phyloP scores from a whole-genome alignment of 2,329 filamentous ascomycete genomes.

The Ceratocystis lukuohia region DNA sequence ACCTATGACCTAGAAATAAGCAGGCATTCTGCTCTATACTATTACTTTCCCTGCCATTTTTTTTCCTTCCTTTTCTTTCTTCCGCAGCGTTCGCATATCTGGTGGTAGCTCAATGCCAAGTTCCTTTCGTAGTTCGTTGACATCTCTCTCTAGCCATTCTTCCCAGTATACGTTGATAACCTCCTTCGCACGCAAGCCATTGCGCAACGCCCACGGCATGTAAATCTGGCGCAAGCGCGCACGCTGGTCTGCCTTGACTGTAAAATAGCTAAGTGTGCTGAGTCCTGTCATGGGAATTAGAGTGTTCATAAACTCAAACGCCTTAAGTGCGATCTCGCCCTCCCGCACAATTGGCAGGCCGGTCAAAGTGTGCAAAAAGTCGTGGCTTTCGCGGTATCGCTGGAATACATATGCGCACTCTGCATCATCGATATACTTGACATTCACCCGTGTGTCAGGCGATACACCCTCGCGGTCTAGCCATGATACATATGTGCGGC shows the following conservation, averaged over 20 bases:
- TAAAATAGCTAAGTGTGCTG: conserved; percentile 71
- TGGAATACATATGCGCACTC: conserved; percentile 99
- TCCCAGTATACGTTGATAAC: conserved; percentile 98
- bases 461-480: conserved; percentile 88
- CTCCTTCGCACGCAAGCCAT: conserved; percentile 62
- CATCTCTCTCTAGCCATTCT: conserved; percentile 75
- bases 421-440: conserved; percentile 85
- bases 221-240: conserved; percentile 60
- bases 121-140: conserved; percentile 57
- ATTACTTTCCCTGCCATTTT: conserved; percentile 25
- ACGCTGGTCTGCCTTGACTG: conserved; percentile 70
- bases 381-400: conserved; percentile 90
- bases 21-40: neutral
- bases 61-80: conserved; percentile 53
- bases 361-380: conserved; percentile 93
- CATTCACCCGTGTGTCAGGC: conserved; percentile 69
- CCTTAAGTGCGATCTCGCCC: conserved; percentile 93
- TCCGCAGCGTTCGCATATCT: conserved; percentile 67
- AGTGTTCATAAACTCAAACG: conserved; percentile 94
- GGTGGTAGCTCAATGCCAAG: conserved; percentile 80
- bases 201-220: conserved; percentile 79
- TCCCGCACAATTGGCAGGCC: conserved; percentile 85
- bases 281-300: conserved; percentile 88
- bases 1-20: neutral
- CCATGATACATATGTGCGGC: conserved; percentile 74